Conservation (phyloP, 305 asterid species). For the Ilex paraguariensis region DNA sequence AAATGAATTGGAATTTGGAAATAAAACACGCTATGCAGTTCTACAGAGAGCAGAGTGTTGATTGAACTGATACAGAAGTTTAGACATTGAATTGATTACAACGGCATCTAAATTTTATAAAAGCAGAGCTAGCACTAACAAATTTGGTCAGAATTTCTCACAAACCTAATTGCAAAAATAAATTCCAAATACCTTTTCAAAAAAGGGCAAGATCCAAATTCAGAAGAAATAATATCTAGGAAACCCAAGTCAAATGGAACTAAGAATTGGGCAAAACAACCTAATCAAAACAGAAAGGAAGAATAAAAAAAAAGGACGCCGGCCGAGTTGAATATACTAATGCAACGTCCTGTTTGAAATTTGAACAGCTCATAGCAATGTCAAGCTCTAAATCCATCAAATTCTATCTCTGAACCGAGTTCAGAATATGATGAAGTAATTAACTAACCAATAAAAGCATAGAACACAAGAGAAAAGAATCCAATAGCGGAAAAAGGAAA, state of each 20-base stretch:
- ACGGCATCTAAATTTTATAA: too few species aligned
- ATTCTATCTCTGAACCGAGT: neutral
- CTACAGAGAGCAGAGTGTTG: too few species aligned
- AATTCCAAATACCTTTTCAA: neutral
- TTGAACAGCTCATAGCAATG: neutral
- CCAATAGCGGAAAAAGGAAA: neutral
- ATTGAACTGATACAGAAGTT: too few species aligned
- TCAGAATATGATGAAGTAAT: neutral
- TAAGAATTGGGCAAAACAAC: neutral
- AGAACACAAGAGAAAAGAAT: neutral
- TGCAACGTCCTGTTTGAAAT: neutral
- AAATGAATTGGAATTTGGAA: too few species aligned
- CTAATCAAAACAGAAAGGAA: neutral
- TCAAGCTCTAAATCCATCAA: neutral
- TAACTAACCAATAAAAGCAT: neutral
- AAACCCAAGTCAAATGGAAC: neutral
- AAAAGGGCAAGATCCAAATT: neutral
- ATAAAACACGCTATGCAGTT: too few species aligned
- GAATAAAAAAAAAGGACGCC: neutral
- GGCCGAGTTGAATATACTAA: neutral
- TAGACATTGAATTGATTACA: too few species aligned
- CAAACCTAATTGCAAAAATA: too few species aligned
- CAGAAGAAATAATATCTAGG: too few species aligned
- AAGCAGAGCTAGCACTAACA: too few species aligned
- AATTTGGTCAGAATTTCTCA: too few species aligned